These are phyloP conservation scores for Gonium pectorale DNA, from an alignment of 139 green algal genomes.

Conservation along the genomic window DNA sequence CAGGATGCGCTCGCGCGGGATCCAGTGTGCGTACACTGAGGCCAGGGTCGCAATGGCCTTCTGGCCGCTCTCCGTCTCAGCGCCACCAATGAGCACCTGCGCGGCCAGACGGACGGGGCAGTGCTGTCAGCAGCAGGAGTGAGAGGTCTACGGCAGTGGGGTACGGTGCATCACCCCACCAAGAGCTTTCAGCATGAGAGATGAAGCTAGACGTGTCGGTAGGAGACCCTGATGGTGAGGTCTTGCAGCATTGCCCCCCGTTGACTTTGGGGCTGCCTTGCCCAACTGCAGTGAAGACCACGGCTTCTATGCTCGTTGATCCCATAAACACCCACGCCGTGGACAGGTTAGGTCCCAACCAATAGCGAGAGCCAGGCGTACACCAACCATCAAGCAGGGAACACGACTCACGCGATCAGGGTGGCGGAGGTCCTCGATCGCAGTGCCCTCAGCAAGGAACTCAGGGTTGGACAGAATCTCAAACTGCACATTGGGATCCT, in stretches of 20 bases:
- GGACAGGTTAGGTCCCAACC: too few relatives aligned
- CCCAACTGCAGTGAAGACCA: too few relatives aligned
- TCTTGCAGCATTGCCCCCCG: too few relatives aligned
- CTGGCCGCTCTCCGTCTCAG: slow-evolving; percentile 84
- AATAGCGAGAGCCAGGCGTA: not conserved
- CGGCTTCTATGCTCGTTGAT: too few relatives aligned
- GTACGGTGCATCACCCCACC: not conserved
- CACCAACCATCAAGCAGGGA: not conserved
- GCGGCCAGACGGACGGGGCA: not conserved
- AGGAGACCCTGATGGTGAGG: too few relatives aligned
- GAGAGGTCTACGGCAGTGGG: too few relatives aligned
- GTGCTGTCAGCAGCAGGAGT: too few relatives aligned
- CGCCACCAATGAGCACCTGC: slow-evolving; percentile 88
- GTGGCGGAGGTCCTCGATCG: slow-evolving; percentile 85
- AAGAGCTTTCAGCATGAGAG: too few relatives aligned
- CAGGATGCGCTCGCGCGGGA: slow-evolving; percentile 94
- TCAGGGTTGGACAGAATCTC: slow-evolving; percentile 98
- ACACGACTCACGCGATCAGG: slow-evolving; percentile 74
- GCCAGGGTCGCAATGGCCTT: slow-evolving; percentile 81
- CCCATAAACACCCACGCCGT: too few relatives aligned
- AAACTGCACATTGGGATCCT: slow-evolving; percentile 81
- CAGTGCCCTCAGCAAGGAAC: slow-evolving; percentile 94
- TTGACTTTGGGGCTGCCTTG: too few relatives aligned
- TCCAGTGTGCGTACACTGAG: slow-evolving; percentile 96
- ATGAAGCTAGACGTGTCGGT: too few relatives aligned